Percentiles rank a stretch among this genome's conserved stretches.
Conservation (phyloP, 2,329 filamentous ascomycete species). For the Ilyonectria mors-panacis region DNA sequence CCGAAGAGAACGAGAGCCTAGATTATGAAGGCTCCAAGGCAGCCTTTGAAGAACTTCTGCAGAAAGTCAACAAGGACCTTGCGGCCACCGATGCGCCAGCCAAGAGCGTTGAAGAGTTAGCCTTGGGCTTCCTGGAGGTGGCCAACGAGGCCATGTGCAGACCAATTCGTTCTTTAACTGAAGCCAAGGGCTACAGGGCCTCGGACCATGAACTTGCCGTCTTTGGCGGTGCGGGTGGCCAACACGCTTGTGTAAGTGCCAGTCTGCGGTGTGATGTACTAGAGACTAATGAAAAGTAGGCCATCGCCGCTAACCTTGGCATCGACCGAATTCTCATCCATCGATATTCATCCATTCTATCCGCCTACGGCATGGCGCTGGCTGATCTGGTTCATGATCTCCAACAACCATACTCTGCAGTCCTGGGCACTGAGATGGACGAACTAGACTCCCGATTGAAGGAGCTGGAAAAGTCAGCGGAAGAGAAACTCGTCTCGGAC, state of each 20-base stretch:
- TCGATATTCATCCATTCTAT: conserved; percentile 60
- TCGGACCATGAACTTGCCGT: conserved; percentile 54
- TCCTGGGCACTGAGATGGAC: conserved; percentile 37
- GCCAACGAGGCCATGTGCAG: conserved; percentile 55
- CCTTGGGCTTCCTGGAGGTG: conserved; percentile 53
- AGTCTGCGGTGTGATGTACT: not conserved
- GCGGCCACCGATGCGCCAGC: conserved; percentile 43
- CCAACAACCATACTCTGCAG: conserved; percentile 37
- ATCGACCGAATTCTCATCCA: conserved; percentile 59
- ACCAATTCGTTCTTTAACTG: conserved; percentile 54
- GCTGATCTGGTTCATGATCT: conserved; percentile 59
- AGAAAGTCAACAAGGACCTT: conserved; percentile 57
- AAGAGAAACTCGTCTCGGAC: conserved; percentile 42
- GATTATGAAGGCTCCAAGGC: conserved; percentile 56
- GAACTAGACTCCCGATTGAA: conserved; percentile 4
- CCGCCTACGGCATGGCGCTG: conserved; percentile 60
- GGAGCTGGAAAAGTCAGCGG: conserved; percentile 31
- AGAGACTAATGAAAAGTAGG: not conserved
- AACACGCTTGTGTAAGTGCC: conserved; percentile 54
- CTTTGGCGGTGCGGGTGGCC: conserved; percentile 55
- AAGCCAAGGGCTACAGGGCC: conserved; percentile 54
- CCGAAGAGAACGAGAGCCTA: conserved; percentile 72
- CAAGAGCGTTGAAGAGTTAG: conserved; percentile 54
- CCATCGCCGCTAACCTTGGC: conserved; percentile 55
- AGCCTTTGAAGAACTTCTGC: conserved; percentile 59